phyloP scores from a whole-genome alignment of 2,329 filamentous ascomycete genomes.

The Sporothrix pseudoabietina region DNA sequence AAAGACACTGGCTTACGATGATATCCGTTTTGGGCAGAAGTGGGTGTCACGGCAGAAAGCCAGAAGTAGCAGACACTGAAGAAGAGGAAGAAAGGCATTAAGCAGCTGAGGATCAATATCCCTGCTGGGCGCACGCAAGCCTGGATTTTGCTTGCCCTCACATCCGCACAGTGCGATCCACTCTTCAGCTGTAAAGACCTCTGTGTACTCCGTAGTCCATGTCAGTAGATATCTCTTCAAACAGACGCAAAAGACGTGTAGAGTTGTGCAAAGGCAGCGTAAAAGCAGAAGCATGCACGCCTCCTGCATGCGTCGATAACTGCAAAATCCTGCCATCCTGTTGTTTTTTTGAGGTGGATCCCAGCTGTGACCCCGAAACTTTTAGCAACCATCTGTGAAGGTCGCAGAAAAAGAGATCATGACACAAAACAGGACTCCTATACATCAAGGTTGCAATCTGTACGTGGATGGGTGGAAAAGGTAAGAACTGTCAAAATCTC shows the following conservation, averaged over 20 bases:
- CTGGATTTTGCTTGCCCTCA: not conserved
- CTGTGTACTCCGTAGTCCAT: too few species aligned
- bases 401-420: not conserved
- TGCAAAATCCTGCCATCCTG: constrained; percentile 12
- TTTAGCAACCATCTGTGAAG: not conserved
- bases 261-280: not conserved
- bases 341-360: not conserved
- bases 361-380: not conserved
- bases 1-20: not conserved
- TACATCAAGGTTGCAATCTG: too few species aligned
- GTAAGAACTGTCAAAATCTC: not conserved
- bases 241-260: not conserved
- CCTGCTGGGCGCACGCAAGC: not conserved
- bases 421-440: not conserved
- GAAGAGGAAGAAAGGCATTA: not conserved
- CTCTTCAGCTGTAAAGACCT: not conserved
- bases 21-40: not conserved
- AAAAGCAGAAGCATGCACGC: constrained; percentile 8
- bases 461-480: not conserved
- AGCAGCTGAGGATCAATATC: not conserved
- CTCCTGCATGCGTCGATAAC: constrained; percentile 22
- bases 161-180: not conserved
- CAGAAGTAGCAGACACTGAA: not conserved
- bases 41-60: not conserved
- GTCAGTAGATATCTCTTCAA: too few species aligned